Evolutionary conservation across 2,329 filamentous ascomycete genomes (phyloP), one percentile per base, ranked within the genome.

Genomic region (Calonectria ilicicola): DNA sequence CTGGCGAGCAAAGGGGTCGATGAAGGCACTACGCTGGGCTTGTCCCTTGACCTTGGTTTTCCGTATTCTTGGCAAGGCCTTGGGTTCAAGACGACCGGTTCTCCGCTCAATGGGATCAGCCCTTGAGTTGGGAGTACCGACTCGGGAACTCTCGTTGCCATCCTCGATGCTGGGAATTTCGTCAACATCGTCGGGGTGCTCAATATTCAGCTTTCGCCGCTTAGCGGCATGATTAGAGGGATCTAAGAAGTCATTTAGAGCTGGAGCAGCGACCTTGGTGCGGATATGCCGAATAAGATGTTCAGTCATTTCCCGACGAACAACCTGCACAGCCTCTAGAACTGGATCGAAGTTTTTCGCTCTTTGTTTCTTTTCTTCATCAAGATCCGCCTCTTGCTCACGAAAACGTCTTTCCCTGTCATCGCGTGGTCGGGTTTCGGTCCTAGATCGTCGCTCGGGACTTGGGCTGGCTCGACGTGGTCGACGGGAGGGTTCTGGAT

Each of bases 271-370:
- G 60, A 98, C 92, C 78, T 96, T 94, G 53, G 93, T 94, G 78
- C 96, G 95, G 80, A 98, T 94, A 82, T 98, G 95, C 76, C 94
- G 91, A 74, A 98, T 91, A 42, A 99, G 87, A 82, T 97, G 97
- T 81, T 97, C 94, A 72, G 91, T 92, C 81, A 99, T 87, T 82
- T 98, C 96, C 66, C 91, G 91, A 65, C 93, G 91, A 66, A 98
- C 90, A 53, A 94, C 90, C 73, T 96, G 92, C 46, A 95, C 88
- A 40, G 97, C 96, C 81, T 97, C 96, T 62, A 88, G 86, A 5
- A 96, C 94, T n/a, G 97, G 96, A 83, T 99, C 96, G 75, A 98
- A 91, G 81, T 97, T 93, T 80, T 93, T 93, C 21, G 96, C 96
- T 65, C 96, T 89, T 78, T 96, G 93, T 80, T 92, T 93, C 86